Base-by-base conservation (phyloP, 2,329 filamentous ascomycete species). In the Kalmusia sp. region DNA sequence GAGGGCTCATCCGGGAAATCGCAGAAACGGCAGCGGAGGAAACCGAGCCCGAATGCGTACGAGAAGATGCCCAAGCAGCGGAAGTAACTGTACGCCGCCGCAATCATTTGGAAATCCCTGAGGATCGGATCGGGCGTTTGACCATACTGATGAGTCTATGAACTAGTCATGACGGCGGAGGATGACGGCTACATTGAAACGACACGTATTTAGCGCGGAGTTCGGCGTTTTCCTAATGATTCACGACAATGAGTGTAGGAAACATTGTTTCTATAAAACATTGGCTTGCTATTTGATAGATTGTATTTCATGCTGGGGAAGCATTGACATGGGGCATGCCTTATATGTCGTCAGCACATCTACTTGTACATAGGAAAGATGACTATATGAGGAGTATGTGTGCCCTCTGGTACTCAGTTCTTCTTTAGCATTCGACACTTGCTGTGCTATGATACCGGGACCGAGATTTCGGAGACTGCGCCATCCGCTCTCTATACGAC, bases 21-120 rank as follows among this genome's bases (percentile, higher is more conserved):
- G 68, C 76, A 67, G 65, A 72, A 60, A 72, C 76, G 69, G 67
- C 77, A 63, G 75, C 64, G 63, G 30, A 60, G 84, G 60, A 80
- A 79, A 65, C 85, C 87, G 15, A 92, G 89, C 67, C 90, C 90
- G 19, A 93, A 93, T 73, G 90, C 90, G 1, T 93, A 93, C 68
- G 90, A 93, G 76, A 89, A 88, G 74, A 84, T 91, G 72, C 87
- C 87, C 9, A 85, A 84, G 61, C 58, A 82, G 46, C 67, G 62
- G 49, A 70, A 72, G 50, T 67, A 64, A 45, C 7, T 7, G 6
- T 7, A 3, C 12, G 37, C 48, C n/a, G 40, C 40, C 27, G 27
- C 27, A 28, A 28, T 7, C 12, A 12, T 7, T 28, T 6, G 27
- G 27, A 28, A 7, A 12, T 7, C 27, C 27, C 27, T 12, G 12